These are phyloP conservation scores for Eutrema japonicum DNA, from an alignment of 345 rosid genomes.

Conservation along the genomic window DNA sequence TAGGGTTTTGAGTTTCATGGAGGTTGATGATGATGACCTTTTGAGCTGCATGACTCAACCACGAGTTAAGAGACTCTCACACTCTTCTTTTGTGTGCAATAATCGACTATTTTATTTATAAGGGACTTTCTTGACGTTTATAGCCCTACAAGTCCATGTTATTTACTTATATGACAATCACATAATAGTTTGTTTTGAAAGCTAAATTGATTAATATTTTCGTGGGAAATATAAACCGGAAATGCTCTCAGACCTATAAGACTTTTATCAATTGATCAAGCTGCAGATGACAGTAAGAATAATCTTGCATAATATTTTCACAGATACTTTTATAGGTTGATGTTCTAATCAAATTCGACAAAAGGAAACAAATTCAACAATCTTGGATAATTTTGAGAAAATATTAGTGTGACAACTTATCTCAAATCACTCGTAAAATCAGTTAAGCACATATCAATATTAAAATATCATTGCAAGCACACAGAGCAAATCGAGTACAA, in stretches of 20 bases:
- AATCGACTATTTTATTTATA: constrained; percentile 31
- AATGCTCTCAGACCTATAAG: background rate
- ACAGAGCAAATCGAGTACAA: no score
- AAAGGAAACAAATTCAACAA: background rate
- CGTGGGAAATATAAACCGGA: background rate
- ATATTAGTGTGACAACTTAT: background rate
- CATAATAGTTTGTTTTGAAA: background rate
- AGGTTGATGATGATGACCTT: constrained; percentile 40
- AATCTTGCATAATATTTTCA: background rate
- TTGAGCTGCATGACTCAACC: constrained; percentile 33
- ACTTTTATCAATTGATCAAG: background rate
- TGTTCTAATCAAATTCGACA: no score
- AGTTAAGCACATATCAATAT: no score
- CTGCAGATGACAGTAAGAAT: background rate
- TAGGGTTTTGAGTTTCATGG: constrained; percentile 58
- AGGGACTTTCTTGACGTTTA: constrained; percentile 40
- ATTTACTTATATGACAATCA: background rate
- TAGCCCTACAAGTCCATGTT: background rate
- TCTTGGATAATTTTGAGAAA: no score
- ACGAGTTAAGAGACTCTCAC: constrained; percentile 7
- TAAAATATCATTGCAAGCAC: no score
- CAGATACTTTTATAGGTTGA: no score
- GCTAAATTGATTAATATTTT: background rate
- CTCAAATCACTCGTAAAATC: no score
- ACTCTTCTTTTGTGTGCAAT: constrained; percentile 14